phyloP scores from a whole-genome alignment of 78 protist species.

The Anaeramoeba flamelloides region DNA sequence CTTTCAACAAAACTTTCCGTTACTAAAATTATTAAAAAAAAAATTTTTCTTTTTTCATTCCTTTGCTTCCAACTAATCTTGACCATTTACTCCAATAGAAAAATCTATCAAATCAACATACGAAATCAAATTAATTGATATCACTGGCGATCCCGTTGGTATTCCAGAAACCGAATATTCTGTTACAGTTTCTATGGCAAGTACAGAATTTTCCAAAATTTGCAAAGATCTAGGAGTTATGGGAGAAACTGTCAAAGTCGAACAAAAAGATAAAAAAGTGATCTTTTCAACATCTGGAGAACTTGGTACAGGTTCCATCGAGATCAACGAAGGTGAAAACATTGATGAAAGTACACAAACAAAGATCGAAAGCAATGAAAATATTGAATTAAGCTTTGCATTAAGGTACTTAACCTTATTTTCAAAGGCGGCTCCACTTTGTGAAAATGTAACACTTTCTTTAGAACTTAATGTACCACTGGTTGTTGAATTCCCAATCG shows the following conservation, averaged over 20 bases:
- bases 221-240: slow-evolving; percentile 66
- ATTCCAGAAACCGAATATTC: slow-evolving; percentile 74
- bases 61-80: neutral
- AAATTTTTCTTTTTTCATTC: neutral
- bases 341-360: no score
- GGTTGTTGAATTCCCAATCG: no score
- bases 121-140: slow-evolving; percentile 75
- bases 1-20: neutral
- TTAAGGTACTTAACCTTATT: no score
- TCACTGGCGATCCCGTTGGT: slow-evolving; percentile 78
- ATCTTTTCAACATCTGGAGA: no score
- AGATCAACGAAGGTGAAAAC: no score
- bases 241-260: slow-evolving; percentile 79
- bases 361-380: no score
- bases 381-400: no score
- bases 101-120: slow-evolving; percentile 61
- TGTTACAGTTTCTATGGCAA: slow-evolving; percentile 49
- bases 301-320: no score
- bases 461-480: no score
- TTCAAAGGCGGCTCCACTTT: no score
- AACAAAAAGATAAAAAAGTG: no score
- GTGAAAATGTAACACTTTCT: no score
- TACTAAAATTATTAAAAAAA: neutral
- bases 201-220: slow-evolving; percentile 78
- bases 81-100: slow-evolving; percentile 16